Base-by-base conservation (phyloP, 2,329 filamentous ascomycete genomes). In the Fusarium sp. region DNA sequence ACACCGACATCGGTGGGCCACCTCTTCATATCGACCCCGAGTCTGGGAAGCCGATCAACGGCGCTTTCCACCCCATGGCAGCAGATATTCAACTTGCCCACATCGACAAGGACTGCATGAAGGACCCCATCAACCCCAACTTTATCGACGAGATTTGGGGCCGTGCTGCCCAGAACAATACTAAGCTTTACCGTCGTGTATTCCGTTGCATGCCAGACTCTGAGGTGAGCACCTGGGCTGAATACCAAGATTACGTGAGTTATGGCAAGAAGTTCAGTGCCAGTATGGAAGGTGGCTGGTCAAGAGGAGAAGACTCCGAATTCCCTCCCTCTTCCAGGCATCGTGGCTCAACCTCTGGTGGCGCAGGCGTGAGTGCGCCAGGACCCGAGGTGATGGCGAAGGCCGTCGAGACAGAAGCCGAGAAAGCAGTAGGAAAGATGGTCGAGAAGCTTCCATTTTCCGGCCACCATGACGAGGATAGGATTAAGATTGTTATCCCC, bases 191-290 rank as follows among this genome's bases (percentile, higher is more conserved):
- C 82, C 92, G 96, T 34, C 90, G 92, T 66, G 95, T 99, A 9
- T 99, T 99, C 84, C 91, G 95, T 48, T 98, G 95, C 80, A 97
- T 97, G 93, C 96, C 96, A 1, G 96, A 99, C 78, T 98, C 91
- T 54, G 94, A 98, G 77, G 96, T 97, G 28, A 91, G 90, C 69
- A 95, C 92, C 44, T 99, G 96, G 96, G 91, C 92, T 71, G 93
- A 97, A 69, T 99, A 99, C 81, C 92, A 93, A 68, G 92, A 97
- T 71, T 97, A 92, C 76, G 86, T 89, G 57, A 87, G 90, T 6
- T 98, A 98, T 78, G 87, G 88, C 16, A 90, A 92, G 71, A 89
- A 90, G 47, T 98, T 99, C 83, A 88, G 89, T 60, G 90, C 92
- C 73, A 88, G 83, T 76, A 88, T 89, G 85, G 85, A 85, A 50